Base-by-base conservation (phyloP, 2,329 filamentous ascomycete genomes). In the Pseudocercospora pini-densiflorae region DNA sequence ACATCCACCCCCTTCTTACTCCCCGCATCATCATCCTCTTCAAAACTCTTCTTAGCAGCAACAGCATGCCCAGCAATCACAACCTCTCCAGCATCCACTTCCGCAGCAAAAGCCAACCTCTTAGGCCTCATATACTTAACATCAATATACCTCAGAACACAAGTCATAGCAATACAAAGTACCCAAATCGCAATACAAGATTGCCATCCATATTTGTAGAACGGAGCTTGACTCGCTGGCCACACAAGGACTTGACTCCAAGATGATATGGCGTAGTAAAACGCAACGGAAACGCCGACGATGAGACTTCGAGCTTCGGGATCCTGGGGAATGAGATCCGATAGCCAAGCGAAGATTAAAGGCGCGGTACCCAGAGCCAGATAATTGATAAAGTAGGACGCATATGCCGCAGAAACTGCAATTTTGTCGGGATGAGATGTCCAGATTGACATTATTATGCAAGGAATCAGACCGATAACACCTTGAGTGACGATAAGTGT, bases 361-460 rank as follows among this genome's bases (percentile, higher is more conserved):
- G 84, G 84, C 1, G 84, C 84, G 0, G 84, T 86, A 0, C 84
- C 84, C 1, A 55, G 51, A 19, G 51, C 51, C 3, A 55, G 23
- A 68, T 81, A 84, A 0, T 81, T 80, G 70, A 86, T 82, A 68
- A 86, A 85, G 67, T 85, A 86, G 59, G 81, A 81, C 2, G 83
- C 82, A 67, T 86, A 87, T 0, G 83, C 84, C 1, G 81, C 80
- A 0, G 79, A 79, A 0, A 86, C 61, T 0, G 82, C 77, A 0
- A 83, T 80, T 0, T 76, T 73, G 2, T 71, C 69, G 0, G 84
- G 83, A 29, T 83, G 78, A 1, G 78, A 72, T 0, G 84, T 86
- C 84, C 84, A 86, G n/a, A 85, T 74, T 23, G 79, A 84, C 83
- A 86, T 85, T n/a, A 81, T 82, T 31, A 85, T 83, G 62, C 79